Evolutionary conservation across 225 moss, liverwort and hornwort species (phyloP).

Genomic region (Polytrichum commune): DNA sequence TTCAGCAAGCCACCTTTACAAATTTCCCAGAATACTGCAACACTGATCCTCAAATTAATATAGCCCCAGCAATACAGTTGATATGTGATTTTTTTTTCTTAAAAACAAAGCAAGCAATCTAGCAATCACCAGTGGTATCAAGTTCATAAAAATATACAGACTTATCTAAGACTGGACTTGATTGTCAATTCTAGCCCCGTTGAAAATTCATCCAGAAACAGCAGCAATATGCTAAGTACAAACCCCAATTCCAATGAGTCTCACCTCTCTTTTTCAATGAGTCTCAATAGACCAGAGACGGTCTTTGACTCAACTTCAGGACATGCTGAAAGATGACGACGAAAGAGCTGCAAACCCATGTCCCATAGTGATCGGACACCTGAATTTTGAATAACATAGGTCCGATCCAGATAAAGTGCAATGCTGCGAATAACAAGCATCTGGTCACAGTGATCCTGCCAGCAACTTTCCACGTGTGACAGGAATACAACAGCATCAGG

Average conservation of each 20-base stretch:
- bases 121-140: too few relatives aligned
- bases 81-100: too few relatives aligned
- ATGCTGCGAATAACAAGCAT: constrained; percentile 99
- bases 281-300: constrained; percentile 78
- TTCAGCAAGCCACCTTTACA: neutral
- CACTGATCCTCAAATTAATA: too few relatives aligned
- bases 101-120: too few relatives aligned
- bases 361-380: constrained; percentile 98
- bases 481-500: constrained; percentile 96
- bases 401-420: constrained; percentile 93
- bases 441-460: constrained; percentile 99
- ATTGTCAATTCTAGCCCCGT: too few relatives aligned
- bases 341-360: constrained; percentile 97
- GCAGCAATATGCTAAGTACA: too few relatives aligned
- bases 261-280: constrained; percentile 97
- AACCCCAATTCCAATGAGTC: constrained; percentile 3
- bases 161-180: too few relatives aligned
- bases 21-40: too few relatives aligned
- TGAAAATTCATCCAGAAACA: too few relatives aligned
- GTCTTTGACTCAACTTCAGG: constrained; percentile 99
- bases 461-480: constrained; percentile 93
- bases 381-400: constrained; percentile 94
- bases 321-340: constrained; percentile 85
- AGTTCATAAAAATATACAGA: too few relatives aligned
- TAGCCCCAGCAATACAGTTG: too few relatives aligned